Percentiles rank a stretch among this genome's conserved stretches.
phyloP scores from a whole-genome alignment of 257 asterid genomes.

The Plantago elongata region DNA sequence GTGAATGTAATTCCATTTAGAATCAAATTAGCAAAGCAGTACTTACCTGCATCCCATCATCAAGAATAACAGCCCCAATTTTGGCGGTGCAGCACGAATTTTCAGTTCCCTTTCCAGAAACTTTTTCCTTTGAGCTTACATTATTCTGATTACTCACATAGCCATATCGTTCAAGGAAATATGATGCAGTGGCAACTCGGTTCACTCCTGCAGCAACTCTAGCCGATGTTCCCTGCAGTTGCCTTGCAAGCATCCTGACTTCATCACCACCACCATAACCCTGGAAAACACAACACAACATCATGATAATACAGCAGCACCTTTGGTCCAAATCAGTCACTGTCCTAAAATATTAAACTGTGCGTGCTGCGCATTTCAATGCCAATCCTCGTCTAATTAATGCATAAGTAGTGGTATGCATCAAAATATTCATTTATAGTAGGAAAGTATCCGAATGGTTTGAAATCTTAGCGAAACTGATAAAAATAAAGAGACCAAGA shows the following conservation, averaged over 20 bases:
- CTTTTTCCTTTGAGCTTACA: slow-evolving; percentile 16
- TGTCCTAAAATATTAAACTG: no score
- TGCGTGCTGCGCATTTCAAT: no score
- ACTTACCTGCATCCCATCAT: slow-evolving; percentile 96
- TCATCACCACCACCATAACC: slow-evolving; percentile 96
- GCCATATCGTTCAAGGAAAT: slow-evolving; percentile 48
- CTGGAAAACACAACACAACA: slow-evolving; percentile 30
- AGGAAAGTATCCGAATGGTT: no score
- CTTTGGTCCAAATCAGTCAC: no score
- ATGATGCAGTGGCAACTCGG: slow-evolving; percentile 59
- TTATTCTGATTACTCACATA: slow-evolving; percentile 20
- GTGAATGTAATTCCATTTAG: not conserved
- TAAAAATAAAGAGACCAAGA: no score
- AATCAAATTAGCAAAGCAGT: slow-evolving; percentile 9
- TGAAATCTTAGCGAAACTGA: no score
- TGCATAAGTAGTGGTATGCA: no score
- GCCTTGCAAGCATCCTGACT: slow-evolving; percentile 85
- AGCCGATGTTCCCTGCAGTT: slow-evolving; percentile 47
- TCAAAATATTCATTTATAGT: no score
- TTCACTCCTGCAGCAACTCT: slow-evolving; percentile 82
- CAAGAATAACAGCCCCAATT: slow-evolving; percentile 69
- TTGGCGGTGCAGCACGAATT: slow-evolving; percentile 22
- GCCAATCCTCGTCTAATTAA: no score
- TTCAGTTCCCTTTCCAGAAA: slow-evolving; percentile 19
- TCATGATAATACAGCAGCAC: not conserved